Evolutionary conservation across 108 stramenopile species (phyloP).

Genomic region (Discostella pseudostelligera): DNA sequence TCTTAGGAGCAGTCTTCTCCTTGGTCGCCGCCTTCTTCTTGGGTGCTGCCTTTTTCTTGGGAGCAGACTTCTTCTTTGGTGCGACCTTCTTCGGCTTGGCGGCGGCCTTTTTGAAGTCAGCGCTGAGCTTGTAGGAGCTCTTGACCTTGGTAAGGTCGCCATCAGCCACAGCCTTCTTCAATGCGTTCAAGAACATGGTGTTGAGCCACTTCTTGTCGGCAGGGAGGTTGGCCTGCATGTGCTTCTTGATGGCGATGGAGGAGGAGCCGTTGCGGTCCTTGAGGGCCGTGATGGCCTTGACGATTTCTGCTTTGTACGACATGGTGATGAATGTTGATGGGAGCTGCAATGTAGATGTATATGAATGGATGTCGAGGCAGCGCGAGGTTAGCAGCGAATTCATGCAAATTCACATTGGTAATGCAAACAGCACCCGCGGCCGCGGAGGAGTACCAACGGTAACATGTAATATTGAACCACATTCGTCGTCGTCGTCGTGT

Average conservation of each 20-base stretch:
- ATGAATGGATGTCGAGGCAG: no score
- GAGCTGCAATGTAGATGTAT: slow-evolving; percentile 4
- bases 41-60: slow-evolving; percentile 45
- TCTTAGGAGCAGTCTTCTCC: slow-evolving; percentile 46
- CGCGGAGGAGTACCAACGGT: no score
- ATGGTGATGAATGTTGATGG: neutral
- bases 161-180: slow-evolving; percentile 42
- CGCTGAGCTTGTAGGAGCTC: slow-evolving; percentile 50
- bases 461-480: no score
- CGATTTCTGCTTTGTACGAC: slow-evolving; percentile 12
- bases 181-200: slow-evolving; percentile 41
- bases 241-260: slow-evolving; percentile 4
- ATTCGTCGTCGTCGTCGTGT: no score
- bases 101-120: slow-evolving; percentile 55
- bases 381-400: no score
- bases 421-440: no score
- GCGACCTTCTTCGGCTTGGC: slow-evolving; percentile 29
- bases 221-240: slow-evolving; percentile 8
- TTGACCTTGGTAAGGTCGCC: slow-evolving; percentile 49
- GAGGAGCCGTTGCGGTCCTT: slow-evolving; percentile 10
- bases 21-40: slow-evolving; percentile 3
- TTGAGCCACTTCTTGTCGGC: slow-evolving; percentile 28
- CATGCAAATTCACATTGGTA: no score
- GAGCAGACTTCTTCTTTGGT: slow-evolving; percentile 42
- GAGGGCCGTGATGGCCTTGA: slow-evolving; percentile 3